Conservation (phyloP, 345 rosid genomes). For the Corchorus capsularis region DNA sequence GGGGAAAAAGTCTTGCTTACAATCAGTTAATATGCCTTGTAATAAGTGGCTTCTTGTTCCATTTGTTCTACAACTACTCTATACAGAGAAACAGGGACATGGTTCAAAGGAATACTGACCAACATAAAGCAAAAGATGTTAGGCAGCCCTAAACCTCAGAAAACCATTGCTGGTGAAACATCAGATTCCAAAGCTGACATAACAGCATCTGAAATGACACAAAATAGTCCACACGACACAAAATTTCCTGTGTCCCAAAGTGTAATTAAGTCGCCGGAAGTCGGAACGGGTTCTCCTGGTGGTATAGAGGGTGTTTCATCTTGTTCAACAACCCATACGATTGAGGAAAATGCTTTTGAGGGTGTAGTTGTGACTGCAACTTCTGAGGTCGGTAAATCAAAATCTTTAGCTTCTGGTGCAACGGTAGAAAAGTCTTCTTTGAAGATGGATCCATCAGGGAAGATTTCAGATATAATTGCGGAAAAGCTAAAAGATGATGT, state of each 20-base stretch:
- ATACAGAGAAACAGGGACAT: slow-evolving; percentile 7
- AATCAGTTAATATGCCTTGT: slow-evolving; percentile 23
- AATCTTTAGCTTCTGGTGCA: not conserved
- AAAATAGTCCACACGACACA: not conserved
- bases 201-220: slow-evolving; percentile 1
- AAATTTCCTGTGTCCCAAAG: not conserved
- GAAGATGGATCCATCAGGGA: slow-evolving; percentile 14
- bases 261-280: slow-evolving; percentile 3
- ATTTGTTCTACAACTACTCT: not conserved
- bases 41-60: not conserved
- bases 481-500: not conserved
- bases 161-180: slow-evolving; percentile 21
- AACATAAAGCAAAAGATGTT: slow-evolving; percentile 29
- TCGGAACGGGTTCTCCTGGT: not conserved
- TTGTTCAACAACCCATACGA: slow-evolving; percentile 2
- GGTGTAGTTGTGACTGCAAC: slow-evolving; percentile 11
- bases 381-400: not conserved
- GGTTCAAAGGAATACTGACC: slow-evolving; percentile 33
- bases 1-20: slow-evolving; percentile 6
- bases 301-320: not conserved
- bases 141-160: slow-evolving; percentile 9
- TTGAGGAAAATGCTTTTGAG: slow-evolving; percentile 1
- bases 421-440: slow-evolving; percentile 7
- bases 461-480: not conserved
- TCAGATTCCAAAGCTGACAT: slow-evolving; percentile 12